phyloP scores from a whole-genome alignment of 2,329 filamentous ascomycete genomes.

The Aspergillus sp. region DNA sequence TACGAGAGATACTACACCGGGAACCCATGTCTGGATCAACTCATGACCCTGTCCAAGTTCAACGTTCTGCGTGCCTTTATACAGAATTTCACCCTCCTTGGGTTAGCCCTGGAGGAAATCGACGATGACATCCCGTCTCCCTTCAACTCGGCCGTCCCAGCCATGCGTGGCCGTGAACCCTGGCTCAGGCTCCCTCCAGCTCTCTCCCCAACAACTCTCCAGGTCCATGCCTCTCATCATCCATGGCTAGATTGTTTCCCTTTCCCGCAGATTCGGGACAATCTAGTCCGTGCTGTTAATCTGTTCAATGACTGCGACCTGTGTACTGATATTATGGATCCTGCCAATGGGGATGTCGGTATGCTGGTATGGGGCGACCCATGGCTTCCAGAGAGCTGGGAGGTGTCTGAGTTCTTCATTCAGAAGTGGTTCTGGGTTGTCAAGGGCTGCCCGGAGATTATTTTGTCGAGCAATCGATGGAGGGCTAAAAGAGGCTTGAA shows the following conservation, averaged over 20 bases:
- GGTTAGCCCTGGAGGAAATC: background rate
- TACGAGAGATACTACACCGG: background rate
- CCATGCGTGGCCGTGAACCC: background rate
- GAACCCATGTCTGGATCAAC: slow-evolving; percentile 8
- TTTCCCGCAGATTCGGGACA: slow-evolving; percentile 5
- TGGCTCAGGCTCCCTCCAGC: background rate
- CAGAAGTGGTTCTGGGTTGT: slow-evolving; percentile 24
- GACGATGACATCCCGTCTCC: slow-evolving; percentile 6
- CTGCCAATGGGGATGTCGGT: slow-evolving; percentile 11
- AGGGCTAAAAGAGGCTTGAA: slow-evolving; percentile 1
- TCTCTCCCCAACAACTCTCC: slow-evolving; percentile 2
- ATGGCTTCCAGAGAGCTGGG: slow-evolving; percentile 23
- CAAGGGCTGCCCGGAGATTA: slow-evolving; percentile 18
- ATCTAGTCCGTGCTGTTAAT: background rate
- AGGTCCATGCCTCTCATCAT: background rate
- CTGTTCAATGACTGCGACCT: slow-evolving; percentile 10
- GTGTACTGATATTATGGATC: slow-evolving; percentile 11
- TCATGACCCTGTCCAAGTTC: slow-evolving; percentile 5
- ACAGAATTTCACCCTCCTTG: background rate
- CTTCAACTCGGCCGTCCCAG: background rate
- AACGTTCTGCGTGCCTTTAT: slow-evolving; percentile 8
- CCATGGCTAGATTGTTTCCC: slow-evolving; percentile 13
- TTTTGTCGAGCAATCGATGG: slow-evolving; percentile 5
- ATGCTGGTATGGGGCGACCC: slow-evolving; percentile 24
- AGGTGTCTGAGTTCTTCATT: slow-evolving; percentile 23